Base-by-base conservation (phyloP, 1,139 yeast species). In the Lodderomyces oxycetoniae region DNA sequence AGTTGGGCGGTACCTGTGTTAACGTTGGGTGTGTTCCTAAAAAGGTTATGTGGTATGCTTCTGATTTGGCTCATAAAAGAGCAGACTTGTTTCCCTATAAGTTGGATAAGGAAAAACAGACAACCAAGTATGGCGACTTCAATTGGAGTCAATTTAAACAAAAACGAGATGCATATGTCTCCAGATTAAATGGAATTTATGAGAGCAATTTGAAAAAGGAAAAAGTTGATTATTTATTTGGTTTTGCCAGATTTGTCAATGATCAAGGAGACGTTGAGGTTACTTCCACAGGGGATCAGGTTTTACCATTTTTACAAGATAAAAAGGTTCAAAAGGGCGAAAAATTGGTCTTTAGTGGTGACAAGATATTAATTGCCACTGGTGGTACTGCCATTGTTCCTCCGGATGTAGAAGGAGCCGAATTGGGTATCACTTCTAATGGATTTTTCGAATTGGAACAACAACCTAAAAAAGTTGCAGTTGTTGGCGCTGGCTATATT, bases 11-110 rank as follows among this genome's bases (percentile, higher is more conserved):
- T 28, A 93, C 99, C 31, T 91, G 99, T 73, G 99, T 93, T 45
- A 93, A 93, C 57, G 98, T 89, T 29, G 99, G 99, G 12, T 91
- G 99, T 71, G 98, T 91, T 25, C 99, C 99, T 31, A 91, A 91
- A 71, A 91, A 91, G 59, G 88, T 93, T 33, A 89, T 91, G 97
- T 91, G 98, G 98, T 79, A 88, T 47, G 96, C 96, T 14, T 80
- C 91, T 22, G 96, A 88, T 49, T 64, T 85, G 58, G 96, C 96
- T 15, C 75, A 77, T 44, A 78, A 77, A 52, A 67, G 82, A 45
- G 65, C 69, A 35, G 83, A 86, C 37, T 91, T 95, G 43, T 67
- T 73, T 44, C 86, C 83, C 42, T 91, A 91, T 55, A 95, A 96
- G 1, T 80, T 91, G 47, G 23, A 41, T 13, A 28, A 40, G 5